Evolutionary conservation across 371 early-diverging fungal species (phyloP), one percentile per base, ranked within the genome.

Genomic region (Circinella umbellata): DNA sequence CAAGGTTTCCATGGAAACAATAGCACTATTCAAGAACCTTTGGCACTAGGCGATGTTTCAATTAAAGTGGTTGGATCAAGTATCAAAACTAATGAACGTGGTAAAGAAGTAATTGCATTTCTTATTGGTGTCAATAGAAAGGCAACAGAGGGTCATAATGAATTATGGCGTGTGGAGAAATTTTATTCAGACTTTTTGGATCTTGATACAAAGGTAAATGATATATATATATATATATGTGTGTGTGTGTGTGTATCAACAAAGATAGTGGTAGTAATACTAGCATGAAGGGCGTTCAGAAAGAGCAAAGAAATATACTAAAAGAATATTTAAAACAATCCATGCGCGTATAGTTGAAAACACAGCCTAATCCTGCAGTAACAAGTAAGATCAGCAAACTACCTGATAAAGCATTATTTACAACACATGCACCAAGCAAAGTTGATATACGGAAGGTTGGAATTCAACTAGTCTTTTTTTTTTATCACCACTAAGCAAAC

Each of bases 141-240:
- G 18, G 35, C n/a, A 5, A 11, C 34, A 14, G 51, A 60, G n/a
- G 54, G 13, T 11, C 76, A 69, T 59, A 76, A 79, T 54, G 83
- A 94, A 63, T 73, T 90, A 59, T 95, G 96, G 95, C 85, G 91
- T 38, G 88, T 95, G 11, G 94, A 93, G 69, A 96, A 96, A 77
- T 78, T 87, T 27, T 96, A 95, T 76, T 82, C 90, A 4, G 96
- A 96, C 76, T 93, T 96, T 79, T 76, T 93, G 51, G 72, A 80
- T n/a, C 77, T 96, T 27, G 94, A 95, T 76, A 76, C 84, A 47
- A 89, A 89, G 88, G 92, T 93, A 70, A 51, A 15, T 47, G 47
- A 9, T 47, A 54, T n/a, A 54, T 11, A 15, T 10, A 8, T 14
- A 14, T 54, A 54, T 27, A 27, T 27, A 27, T 27, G 27, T 27